Percentiles rank a stretch among this genome's conserved stretches.
Evolutionary conservation across 2,329 filamentous ascomycete species (phyloP).

Genomic region (Pestalotiopsis sp.): DNA sequence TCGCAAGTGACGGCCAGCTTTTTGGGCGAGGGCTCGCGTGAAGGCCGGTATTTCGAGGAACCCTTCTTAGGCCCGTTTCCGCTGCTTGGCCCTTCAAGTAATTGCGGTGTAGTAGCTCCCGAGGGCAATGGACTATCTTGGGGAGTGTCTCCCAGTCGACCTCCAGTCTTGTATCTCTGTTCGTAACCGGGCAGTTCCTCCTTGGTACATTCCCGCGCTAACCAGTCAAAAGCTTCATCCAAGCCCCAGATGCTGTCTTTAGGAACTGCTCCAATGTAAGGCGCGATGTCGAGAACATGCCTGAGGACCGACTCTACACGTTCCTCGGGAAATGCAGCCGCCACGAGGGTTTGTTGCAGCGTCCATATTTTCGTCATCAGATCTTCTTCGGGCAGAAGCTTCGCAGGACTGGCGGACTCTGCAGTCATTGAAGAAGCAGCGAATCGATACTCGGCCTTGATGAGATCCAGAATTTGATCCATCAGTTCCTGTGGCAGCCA

Average conservation of each 20-base stretch:
- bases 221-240: constrained; percentile 86
- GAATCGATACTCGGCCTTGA: constrained; percentile 66
- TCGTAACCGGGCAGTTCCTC: constrained; percentile 76
- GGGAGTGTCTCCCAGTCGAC: constrained; percentile 40
- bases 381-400: constrained; percentile 73
- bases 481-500: constrained; percentile 83
- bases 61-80: constrained; percentile 36
- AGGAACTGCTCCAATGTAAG: constrained; percentile 55
- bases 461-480: constrained; percentile 74
- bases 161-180: constrained; percentile 36
- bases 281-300: constrained; percentile 67
- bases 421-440: constrained; percentile 50
- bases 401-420: constrained; percentile 46
- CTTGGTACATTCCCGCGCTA: constrained; percentile 73
- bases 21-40: constrained; percentile 35
- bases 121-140: constrained; percentile 52
- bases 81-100: constrained; percentile 30
- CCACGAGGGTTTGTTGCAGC: constrained; percentile 70
- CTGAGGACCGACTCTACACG: constrained; percentile 66
- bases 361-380: constrained; percentile 82
- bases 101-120: constrained; percentile 50
- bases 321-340: constrained; percentile 67
- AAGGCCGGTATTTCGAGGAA: constrained; percentile 26
- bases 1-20: constrained; percentile 56
- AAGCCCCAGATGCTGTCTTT: constrained; percentile 81